phyloP scores from a whole-genome alignment of 2,329 filamentous ascomycete species.

The Geosmithia flava region DNA sequence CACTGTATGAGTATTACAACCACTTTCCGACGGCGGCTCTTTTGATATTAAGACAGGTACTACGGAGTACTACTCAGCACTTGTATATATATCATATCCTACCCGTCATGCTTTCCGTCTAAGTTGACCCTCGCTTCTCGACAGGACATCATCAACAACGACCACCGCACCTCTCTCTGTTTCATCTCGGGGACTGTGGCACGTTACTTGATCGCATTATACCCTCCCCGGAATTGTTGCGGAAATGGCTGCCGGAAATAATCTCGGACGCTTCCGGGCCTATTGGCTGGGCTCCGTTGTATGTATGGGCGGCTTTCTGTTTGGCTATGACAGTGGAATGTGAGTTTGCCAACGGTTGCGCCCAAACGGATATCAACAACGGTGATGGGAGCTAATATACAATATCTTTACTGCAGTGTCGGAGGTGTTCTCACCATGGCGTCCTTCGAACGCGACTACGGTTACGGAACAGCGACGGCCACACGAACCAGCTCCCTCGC shows the following conservation, averaged over 20 bases:
- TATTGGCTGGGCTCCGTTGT: slow-evolving; percentile 1
- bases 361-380: not conserved
- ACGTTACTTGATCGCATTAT: not conserved
- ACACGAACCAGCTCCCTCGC: slow-evolving; percentile 3
- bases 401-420: not conserved
- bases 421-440: slow-evolving; percentile 6
- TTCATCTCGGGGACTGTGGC: not conserved
- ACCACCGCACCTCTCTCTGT: not conserved
- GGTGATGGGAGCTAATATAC: not conserved
- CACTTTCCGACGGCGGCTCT: not conserved
- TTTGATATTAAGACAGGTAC: too few species aligned
- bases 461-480: not conserved
- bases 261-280: not conserved
- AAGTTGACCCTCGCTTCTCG: not conserved
- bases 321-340: slow-evolving; percentile 2
- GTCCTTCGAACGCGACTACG: slow-evolving; percentile 5
- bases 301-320: slow-evolving; percentile 1
- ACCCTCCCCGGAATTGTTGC: not conserved
- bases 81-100: not conserved
- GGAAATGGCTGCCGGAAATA: not conserved
- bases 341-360: not conserved
- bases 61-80: not conserved
- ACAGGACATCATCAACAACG: not conserved
- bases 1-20: not conserved
- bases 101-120: not conserved